phyloP scores from a whole-genome alignment of 306 rosid species.

The Lablab purpureus region DNA sequence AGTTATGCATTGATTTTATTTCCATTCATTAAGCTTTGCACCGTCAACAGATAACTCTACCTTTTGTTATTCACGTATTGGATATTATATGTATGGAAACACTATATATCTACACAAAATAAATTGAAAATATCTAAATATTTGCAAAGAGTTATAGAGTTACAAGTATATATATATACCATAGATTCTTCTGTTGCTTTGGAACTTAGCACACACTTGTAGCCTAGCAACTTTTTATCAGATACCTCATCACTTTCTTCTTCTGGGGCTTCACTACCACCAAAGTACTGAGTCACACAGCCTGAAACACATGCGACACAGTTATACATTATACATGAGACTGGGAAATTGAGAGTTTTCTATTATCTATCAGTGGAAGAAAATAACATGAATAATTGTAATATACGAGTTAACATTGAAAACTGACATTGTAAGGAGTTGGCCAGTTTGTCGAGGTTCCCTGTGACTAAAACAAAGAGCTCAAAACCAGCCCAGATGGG shows the following conservation, averaged over 20 bases:
- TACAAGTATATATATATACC: conserved; percentile 52
- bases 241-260: conserved; percentile 46
- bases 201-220: conserved; percentile 72
- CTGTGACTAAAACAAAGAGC: conserved; percentile 58
- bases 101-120: background rate
- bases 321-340: background rate
- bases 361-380: background rate
- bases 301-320: conserved; percentile 50
- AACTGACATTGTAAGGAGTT: conserved; percentile 71
- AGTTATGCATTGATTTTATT: background rate
- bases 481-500: conserved; percentile 97
- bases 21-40: background rate
- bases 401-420: background rate
- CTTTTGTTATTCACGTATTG: background rate
- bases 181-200: conserved; percentile 73
- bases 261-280: conserved; percentile 15
- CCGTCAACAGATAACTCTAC: background rate
- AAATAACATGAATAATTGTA: background rate
- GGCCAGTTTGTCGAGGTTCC: conserved; percentile 80
- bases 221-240: conserved; percentile 55
- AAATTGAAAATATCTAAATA: no score
- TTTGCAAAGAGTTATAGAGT: background rate
- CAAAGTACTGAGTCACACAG: conserved; percentile 61
- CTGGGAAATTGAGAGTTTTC: background rate
- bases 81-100: background rate